A percentile compares a stretch with the other conserved stretches of the same genome.
Evolutionary conservation across 768 basidiomycete species (phyloP).

Genomic region (Terana coerulea): DNA sequence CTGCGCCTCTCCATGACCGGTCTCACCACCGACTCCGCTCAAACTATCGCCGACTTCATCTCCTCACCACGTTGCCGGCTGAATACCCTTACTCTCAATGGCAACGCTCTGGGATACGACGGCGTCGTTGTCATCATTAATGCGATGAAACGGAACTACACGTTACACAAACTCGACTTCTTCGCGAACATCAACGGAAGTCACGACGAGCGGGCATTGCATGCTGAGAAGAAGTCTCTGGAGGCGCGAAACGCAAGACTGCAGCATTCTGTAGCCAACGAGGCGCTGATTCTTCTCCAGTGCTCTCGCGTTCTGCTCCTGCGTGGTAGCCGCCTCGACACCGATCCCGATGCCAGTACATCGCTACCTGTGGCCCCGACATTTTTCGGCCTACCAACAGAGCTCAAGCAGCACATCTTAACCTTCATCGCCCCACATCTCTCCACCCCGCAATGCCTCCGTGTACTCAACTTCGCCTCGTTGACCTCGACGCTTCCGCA

Average conservation of each 20-base stretch:
- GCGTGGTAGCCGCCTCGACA: neutral
- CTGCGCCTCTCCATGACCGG: neutral
- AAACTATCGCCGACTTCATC: neutral
- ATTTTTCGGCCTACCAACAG: neutral
- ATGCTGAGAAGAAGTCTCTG: neutral
- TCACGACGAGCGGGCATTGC: neutral
- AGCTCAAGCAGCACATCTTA: slow-evolving; percentile 1
- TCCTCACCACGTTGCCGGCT: slow-evolving; percentile 1
- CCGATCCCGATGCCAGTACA: neutral
- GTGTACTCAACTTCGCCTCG: slow-evolving; percentile 3
- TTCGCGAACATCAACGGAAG: neutral
- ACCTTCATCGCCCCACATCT: slow-evolving; percentile 2
- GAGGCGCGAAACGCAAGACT: neutral
- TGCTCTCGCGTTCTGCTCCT: neutral
- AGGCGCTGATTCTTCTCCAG: neutral
- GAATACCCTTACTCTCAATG: neutral
- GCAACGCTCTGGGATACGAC: neutral
- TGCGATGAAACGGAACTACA: neutral
- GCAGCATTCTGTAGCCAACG: neutral
- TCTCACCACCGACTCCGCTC: neutral
- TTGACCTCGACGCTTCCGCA: neutral
- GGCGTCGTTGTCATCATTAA: neutral
- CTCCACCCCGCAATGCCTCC: neutral
- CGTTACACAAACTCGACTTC: neutral
- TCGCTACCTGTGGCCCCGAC: neutral